Conservation (phyloP, 1,139 yeast species). For the Suhomyces panamericanus region DNA sequence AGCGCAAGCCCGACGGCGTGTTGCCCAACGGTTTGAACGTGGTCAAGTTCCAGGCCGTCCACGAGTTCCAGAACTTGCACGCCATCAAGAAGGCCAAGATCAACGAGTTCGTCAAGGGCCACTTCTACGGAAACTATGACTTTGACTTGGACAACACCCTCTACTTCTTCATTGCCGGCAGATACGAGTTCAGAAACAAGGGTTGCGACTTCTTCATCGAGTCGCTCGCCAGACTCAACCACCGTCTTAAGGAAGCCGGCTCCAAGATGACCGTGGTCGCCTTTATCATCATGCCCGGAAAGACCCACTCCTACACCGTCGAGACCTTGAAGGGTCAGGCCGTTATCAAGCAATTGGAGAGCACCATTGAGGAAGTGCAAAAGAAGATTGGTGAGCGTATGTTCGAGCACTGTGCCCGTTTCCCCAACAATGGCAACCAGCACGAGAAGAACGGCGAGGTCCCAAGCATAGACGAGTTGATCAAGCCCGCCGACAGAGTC, state of each 20-base stretch:
- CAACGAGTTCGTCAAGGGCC: constrained; percentile 93
- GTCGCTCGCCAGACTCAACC: constrained; percentile 87
- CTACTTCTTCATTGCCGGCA: constrained; percentile 94
- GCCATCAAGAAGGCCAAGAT: constrained; percentile 89
- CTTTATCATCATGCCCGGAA: constrained; percentile 98
- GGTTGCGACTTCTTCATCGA: constrained; percentile 97
- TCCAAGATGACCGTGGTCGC: constrained; percentile 94
- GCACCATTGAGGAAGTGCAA: constrained; percentile 87
- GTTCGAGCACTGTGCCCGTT: constrained; percentile 87
- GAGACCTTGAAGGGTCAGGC: constrained; percentile 97
- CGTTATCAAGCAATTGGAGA: constrained; percentile 86
- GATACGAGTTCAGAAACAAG: constrained; percentile 95
- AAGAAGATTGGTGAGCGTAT: constrained; percentile 82
- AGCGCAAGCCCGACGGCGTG: constrained; percentile 96
- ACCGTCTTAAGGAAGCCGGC: constrained; percentile 74
- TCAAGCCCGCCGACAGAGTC: constrained; percentile 87
- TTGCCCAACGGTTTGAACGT: constrained; percentile 96
- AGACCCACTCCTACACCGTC: constrained; percentile 89
- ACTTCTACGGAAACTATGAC: constrained; percentile 94
- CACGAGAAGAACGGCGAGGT: constrained; percentile 55
- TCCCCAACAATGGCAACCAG: constrained; percentile 62
- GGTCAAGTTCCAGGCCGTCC: constrained; percentile 94
- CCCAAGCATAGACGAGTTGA: constrained; percentile 71
- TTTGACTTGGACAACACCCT: constrained; percentile 92
- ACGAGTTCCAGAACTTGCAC: constrained; percentile 95